A percentile compares a stretch with the other conserved stretches of the same genome.
phyloP scores from a whole-genome alignment of 768 basidiomycete species.

The Auricularia heimuer region DNA sequence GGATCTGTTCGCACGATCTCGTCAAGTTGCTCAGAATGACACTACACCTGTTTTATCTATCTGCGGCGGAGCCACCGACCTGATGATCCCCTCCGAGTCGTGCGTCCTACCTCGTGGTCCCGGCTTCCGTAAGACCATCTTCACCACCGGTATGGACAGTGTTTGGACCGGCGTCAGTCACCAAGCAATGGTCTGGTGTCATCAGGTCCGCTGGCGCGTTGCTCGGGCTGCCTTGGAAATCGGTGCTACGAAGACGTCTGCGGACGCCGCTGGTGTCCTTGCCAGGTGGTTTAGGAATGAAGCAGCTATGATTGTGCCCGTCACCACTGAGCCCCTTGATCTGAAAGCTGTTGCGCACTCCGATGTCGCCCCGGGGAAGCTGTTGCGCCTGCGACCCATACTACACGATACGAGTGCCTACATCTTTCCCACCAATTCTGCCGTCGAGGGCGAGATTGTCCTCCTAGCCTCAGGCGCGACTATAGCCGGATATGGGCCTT shows the following conservation, averaged over 20 bases:
- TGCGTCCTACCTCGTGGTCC: conserved; percentile 46
- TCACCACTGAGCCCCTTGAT: neutral
- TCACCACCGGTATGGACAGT: conserved; percentile 82
- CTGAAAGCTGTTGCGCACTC: neutral
- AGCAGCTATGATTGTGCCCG: neutral
- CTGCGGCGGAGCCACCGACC: conserved; percentile 86
- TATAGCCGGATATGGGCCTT: neutral
- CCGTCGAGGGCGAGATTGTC: neutral
- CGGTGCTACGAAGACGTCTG: conserved; percentile 20
- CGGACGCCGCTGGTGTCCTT: conserved; percentile 30
- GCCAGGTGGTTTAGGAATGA: conserved; percentile 51
- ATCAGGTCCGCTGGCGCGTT: conserved; percentile 86
- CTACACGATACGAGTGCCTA: neutral
- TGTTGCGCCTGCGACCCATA: neutral
- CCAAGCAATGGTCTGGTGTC: conserved; percentile 96
- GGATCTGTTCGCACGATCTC: conserved; percentile 49
- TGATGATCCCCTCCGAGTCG: conserved; percentile 85
- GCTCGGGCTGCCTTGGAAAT: conserved; percentile 73
- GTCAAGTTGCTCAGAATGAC: conserved; percentile 29
- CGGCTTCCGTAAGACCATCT: conserved; percentile 52
- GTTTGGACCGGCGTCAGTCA: conserved; percentile 95
- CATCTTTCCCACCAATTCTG: neutral
- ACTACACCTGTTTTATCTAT: conserved; percentile 68
- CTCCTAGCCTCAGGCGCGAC: neutral
- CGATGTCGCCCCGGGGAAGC: neutral